Conservation (phyloP, 371 early-diverging fungal genomes). For the Actinomucor elegans region DNA sequence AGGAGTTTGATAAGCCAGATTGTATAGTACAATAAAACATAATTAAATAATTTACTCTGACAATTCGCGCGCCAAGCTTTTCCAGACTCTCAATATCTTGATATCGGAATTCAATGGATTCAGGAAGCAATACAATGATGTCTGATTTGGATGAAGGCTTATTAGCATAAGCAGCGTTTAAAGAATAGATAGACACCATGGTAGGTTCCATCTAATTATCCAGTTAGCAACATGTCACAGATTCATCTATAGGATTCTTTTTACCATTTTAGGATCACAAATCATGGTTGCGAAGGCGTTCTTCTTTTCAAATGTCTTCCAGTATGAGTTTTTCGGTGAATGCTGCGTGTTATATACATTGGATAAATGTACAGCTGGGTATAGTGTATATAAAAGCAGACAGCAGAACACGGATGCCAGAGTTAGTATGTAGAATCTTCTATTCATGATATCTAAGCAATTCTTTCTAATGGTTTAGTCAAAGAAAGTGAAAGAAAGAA, state of each 20-base stretch:
- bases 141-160: slow-evolving; percentile 12
- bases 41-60: slow-evolving; percentile 8
- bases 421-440: slow-evolving; percentile 11
- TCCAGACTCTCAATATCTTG: slow-evolving; percentile 1
- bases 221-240: not conserved
- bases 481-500: not conserved
- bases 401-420: slow-evolving; percentile 3
- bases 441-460: slow-evolving; percentile 16
- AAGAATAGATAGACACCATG: slow-evolving; percentile 26
- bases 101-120: slow-evolving; percentile 1
- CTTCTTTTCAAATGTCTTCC: slow-evolving; percentile 5
- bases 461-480: too few species aligned
- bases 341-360: too few species aligned
- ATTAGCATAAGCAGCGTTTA: slow-evolving; percentile 13
- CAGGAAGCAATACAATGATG: slow-evolving; percentile 23
- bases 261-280: slow-evolving; percentile 14
- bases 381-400: slow-evolving; percentile 13
- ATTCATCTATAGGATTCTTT: too few species aligned
- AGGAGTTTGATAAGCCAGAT: not conserved
- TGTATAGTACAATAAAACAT: too few species aligned
- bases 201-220: slow-evolving; percentile 22
- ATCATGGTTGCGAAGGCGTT: slow-evolving; percentile 22
- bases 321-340: not conserved
- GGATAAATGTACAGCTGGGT: too few species aligned
- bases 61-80: slow-evolving; percentile 10